Evolutionary conservation across 441 rosid genomes (phyloP).

Genomic region (Rhodomyrtus psidioides): DNA sequence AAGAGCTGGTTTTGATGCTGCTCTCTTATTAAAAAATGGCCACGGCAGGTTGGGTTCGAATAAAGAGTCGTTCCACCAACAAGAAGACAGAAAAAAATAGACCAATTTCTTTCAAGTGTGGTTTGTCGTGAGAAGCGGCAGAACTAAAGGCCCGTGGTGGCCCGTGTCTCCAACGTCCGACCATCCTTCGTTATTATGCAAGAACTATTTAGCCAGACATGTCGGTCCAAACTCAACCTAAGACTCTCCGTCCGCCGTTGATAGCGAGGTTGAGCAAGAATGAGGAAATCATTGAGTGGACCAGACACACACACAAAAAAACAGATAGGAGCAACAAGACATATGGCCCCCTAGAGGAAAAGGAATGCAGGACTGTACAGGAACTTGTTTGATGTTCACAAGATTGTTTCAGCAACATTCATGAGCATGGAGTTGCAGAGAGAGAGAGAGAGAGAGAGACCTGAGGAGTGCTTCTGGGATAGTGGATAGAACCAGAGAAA

Average conservation of each 20-base stretch:
- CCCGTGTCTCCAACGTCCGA: background rate
- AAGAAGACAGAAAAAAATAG: background rate
- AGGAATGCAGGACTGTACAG: background rate
- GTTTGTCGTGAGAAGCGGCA: background rate
- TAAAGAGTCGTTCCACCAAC: background rate
- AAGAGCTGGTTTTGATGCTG: background rate
- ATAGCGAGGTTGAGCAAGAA: background rate
- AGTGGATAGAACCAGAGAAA: conserved; percentile 85
- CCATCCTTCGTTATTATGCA: background rate
- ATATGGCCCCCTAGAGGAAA: background rate
- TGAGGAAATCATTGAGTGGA: background rate
- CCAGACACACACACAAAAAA: background rate
- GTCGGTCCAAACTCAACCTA: background rate
- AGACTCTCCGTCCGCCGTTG: background rate
- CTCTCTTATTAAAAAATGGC: background rate
- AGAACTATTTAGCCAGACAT: background rate
- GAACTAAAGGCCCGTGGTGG: background rate
- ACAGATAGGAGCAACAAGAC: background rate
- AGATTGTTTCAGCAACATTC: background rate
- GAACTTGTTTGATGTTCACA: background rate
- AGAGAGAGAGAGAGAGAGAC: conserved; percentile 15
- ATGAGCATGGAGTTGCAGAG: background rate
- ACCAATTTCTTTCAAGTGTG: background rate
- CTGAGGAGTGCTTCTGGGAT: conserved; percentile 90
- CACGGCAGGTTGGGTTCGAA: background rate